These are phyloP conservation scores for Yamadazyma taylorii DNA, from an alignment of 1,139 yeast genomes.

Conservation along the genomic window DNA sequence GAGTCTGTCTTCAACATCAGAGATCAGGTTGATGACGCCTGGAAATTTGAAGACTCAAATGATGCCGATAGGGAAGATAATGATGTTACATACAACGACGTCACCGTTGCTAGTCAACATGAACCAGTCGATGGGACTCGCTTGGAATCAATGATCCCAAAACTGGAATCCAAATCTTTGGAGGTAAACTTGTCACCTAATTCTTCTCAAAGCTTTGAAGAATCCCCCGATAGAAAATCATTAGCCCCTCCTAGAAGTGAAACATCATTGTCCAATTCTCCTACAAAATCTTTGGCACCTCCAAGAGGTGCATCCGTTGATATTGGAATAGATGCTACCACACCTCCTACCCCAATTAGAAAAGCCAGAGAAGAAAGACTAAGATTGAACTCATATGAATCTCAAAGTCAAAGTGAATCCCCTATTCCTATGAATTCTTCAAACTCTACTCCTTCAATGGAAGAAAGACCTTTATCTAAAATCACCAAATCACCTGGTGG, in stretches of 20 bases:
- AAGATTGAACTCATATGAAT: conserved; percentile 1
- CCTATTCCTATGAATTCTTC: no score
- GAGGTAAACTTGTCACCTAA: conserved; percentile 18
- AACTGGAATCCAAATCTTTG: conserved; percentile 7
- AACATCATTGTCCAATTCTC: conserved; percentile 12
- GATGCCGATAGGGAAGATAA: conserved; percentile 48
- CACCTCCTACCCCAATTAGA: conserved; percentile 19
- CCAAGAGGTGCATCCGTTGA: conserved; percentile 13
- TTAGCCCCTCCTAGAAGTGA: conserved; percentile 25
- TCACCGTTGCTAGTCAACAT: conserved; percentile 12
- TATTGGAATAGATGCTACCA: conserved; percentile 20
- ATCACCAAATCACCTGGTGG: neutral
- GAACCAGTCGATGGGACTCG: conserved; percentile 1
- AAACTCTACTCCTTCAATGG: neutral
- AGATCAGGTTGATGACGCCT: conserved; percentile 37
- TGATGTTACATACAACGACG: conserved; percentile 28
- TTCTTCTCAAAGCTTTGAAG: conserved; percentile 19
- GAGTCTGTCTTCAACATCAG: conserved; percentile 30
- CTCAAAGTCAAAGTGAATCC: no score
- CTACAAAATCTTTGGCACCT: conserved; percentile 9
- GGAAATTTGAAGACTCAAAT: conserved; percentile 45
- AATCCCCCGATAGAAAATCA: conserved; percentile 21
- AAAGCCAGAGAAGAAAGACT: conserved; percentile 13
- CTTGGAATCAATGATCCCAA: neutral
- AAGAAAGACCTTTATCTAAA: conserved; percentile 1